A percentile compares a stretch with the other conserved stretches of the same genome.
phyloP scores from a whole-genome alignment of 495 filamentous ascomycete species.

The Parachaetomium inaequale region DNA sequence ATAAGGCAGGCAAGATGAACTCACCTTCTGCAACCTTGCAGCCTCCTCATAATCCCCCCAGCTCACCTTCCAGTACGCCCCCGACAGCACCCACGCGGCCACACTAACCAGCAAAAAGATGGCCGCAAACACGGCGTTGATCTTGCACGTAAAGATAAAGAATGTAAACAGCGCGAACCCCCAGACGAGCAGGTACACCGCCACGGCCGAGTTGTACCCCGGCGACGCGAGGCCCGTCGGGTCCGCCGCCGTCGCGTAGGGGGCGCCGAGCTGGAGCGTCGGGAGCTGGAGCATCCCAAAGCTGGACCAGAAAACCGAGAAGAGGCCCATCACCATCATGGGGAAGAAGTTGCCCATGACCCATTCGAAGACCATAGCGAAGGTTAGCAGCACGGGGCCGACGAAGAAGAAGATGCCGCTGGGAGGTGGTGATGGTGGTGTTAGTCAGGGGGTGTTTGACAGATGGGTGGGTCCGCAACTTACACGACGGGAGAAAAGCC shows the following conservation, averaged over 20 bases:
- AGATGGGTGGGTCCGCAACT: slow-evolving; percentile 17
- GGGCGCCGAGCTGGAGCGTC: slow-evolving; percentile 45
- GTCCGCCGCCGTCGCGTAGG: slow-evolving; percentile 44
- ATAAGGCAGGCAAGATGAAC: too few relatives aligned
- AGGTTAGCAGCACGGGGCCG: slow-evolving; percentile 46
- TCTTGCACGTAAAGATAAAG: slow-evolving; percentile 53
- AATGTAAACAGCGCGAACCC: slow-evolving; percentile 56
- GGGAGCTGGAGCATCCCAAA: slow-evolving; percentile 54
- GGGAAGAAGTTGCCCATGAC: slow-evolving; percentile 53
- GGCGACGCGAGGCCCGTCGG: slow-evolving; percentile 42
- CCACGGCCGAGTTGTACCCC: slow-evolving; percentile 49
- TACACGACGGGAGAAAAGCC: slow-evolving; percentile 49
- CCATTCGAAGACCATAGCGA: slow-evolving; percentile 51
- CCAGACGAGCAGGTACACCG: slow-evolving; percentile 53
- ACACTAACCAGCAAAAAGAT: slow-evolving; percentile 52
- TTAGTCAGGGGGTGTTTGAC: neutral
- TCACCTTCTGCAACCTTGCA: slow-evolving; percentile 44
- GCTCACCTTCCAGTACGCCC: slow-evolving; percentile 50
- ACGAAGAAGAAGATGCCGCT: slow-evolving; percentile 57
- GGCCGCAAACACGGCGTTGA: slow-evolving; percentile 50
- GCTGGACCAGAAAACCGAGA: slow-evolving; percentile 54
- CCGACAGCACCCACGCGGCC: slow-evolving; percentile 46
- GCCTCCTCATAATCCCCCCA: slow-evolving; percentile 45
- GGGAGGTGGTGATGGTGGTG: neutral
- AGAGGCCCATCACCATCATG: slow-evolving; percentile 57